Conservation (phyloP, 768 basidiomycete genomes). For the Suillus sp. region DNA sequence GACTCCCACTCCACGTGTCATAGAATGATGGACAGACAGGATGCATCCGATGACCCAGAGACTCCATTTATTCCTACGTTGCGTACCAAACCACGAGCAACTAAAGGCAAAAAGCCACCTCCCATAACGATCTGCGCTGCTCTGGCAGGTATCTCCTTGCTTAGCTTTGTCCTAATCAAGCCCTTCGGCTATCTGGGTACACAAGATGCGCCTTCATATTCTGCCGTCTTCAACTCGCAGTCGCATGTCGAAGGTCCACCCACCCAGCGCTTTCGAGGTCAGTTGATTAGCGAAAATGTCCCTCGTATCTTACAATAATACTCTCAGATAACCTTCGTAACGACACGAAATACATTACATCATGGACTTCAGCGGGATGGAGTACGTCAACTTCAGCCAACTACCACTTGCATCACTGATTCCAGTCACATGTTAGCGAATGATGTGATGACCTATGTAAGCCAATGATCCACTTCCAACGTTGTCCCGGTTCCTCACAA, state of each 20-base stretch:
- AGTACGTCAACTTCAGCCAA: slow-evolving; percentile 44
- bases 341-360: slow-evolving; percentile 66
- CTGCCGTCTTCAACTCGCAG: background rate
- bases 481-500: slow-evolving; percentile 19
- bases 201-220: background rate
- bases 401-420: background rate
- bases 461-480: slow-evolving; percentile 18
- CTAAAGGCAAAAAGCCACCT: background rate
- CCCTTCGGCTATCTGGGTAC: background rate
- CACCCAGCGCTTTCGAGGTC: slow-evolving; percentile 59
- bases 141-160: slow-evolving; percentile 33
- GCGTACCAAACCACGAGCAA: background rate
- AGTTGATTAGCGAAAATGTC: slow-evolving; percentile 2
- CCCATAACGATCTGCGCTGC: slow-evolving; percentile 14
- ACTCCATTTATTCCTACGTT: slow-evolving; percentile 11
- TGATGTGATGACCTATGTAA: slow-evolving; percentile 74
- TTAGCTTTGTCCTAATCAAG: slow-evolving; percentile 15
- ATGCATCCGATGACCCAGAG: slow-evolving; percentile 8
- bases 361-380: slow-evolving; percentile 78
- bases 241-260: slow-evolving; percentile 47
- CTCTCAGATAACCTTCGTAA: slow-evolving; percentile 59
- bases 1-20: background rate
- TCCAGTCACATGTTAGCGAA: slow-evolving; percentile 49
- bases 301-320: background rate
- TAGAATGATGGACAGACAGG: slow-evolving; percentile 2